phyloP scores from a whole-genome alignment of 2,329 filamentous ascomycete genomes.

The Fonsecaea nubica region DNA sequence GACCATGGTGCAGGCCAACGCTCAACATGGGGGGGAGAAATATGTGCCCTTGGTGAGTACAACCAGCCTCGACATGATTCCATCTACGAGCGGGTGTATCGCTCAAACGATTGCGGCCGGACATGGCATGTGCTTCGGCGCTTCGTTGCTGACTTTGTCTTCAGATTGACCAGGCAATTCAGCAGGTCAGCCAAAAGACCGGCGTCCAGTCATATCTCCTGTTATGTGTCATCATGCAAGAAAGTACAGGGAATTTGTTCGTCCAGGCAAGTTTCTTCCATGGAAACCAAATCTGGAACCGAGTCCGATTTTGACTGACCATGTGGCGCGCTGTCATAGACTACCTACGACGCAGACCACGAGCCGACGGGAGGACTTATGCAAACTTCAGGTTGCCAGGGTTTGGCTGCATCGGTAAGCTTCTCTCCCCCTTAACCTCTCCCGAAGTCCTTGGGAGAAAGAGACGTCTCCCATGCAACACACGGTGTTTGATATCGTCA shows the following conservation, averaged over 20 bases:
- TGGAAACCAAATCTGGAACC: too few relatives aligned
- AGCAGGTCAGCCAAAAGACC: background rate
- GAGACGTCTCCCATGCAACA: too few relatives aligned
- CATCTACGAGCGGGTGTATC: background rate
- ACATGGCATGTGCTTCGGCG: background rate
- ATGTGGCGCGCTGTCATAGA: background rate
- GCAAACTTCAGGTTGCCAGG: background rate
- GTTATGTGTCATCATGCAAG: conserved; percentile 11
- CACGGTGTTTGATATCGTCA: too few relatives aligned
- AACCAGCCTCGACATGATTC: background rate
- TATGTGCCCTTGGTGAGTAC: background rate
- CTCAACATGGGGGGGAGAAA: background rate
- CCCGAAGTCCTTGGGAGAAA: background rate
- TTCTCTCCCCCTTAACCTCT: background rate
- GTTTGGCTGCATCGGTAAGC: background rate
- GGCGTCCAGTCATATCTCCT: background rate
- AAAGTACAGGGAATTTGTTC: conserved; percentile 9
- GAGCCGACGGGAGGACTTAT: background rate
- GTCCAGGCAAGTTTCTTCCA: background rate
- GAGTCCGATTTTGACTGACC: too few relatives aligned
- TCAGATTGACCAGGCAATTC: background rate
- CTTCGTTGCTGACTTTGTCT: background rate
- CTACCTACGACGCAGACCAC: background rate
- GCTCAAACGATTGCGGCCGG: background rate
- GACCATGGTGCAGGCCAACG: background rate